Percentiles rank a stretch among this genome's conserved stretches.
phyloP scores from a whole-genome alignment of 192 early-diverging fungal genomes.

The Coemansia reversa region DNA sequence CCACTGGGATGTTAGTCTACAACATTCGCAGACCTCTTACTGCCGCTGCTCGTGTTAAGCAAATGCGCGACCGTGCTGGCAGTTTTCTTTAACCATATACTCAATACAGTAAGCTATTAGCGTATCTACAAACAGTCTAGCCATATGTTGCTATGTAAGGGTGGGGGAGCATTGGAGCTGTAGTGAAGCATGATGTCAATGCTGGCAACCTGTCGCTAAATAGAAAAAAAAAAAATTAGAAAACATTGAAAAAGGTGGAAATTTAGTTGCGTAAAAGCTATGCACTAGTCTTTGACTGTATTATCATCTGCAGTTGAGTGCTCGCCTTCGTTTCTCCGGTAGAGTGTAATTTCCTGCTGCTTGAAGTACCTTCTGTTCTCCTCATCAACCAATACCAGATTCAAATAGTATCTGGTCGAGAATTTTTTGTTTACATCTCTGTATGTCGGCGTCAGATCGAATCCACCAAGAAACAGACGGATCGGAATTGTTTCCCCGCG shows the following conservation, averaged over 20 bases:
- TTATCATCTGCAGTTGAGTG: neutral
- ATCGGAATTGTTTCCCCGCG: conserved; percentile 96
- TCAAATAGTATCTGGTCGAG: conserved; percentile 96
- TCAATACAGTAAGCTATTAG: neutral
- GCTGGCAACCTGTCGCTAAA: neutral
- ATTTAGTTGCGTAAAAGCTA: neutral
- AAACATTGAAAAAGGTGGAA: neutral
- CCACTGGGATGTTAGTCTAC: conserved; percentile 65
- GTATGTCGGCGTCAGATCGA: conserved; percentile 98
- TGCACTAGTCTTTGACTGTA: neutral
- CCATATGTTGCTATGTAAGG: neutral
- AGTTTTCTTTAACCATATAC: conserved; percentile 14
- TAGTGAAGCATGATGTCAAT: neutral
- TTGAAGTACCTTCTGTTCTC: conserved; percentile 99
- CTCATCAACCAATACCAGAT: conserved; percentile 97
- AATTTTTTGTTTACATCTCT: conserved; percentile 99
- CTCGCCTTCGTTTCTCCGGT: conserved; percentile 59
- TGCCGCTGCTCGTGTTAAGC: conserved; percentile 29
- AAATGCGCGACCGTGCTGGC: conserved; percentile 42
- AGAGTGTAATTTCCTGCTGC: conserved; percentile 95
- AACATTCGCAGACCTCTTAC: conserved; percentile 60
- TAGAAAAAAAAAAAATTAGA: neutral
- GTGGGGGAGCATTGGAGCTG: neutral
- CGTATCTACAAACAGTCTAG: neutral
- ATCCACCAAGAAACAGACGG: conserved; percentile 93